Conservation (phyloP, 2,329 filamentous ascomycete genomes). For the Scedosporium dehoogii region DNA sequence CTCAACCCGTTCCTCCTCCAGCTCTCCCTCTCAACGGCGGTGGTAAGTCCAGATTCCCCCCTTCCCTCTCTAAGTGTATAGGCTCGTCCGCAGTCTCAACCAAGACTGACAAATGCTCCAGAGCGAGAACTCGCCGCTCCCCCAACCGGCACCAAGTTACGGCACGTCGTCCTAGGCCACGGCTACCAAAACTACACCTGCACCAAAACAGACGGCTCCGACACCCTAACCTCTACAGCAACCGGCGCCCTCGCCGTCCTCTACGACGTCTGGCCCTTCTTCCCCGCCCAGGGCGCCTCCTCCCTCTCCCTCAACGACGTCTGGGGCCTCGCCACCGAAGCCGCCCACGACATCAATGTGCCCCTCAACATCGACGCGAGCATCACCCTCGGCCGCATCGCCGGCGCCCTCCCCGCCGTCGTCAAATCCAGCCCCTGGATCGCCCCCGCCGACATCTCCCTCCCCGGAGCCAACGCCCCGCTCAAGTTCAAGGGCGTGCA, state of each 20-base stretch:
- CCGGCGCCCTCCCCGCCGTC: conserved; percentile 26
- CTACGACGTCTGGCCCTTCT: conserved; percentile 45
- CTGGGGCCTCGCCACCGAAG: conserved; percentile 30
- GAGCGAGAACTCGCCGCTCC: conserved; percentile 31
- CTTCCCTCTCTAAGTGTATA: not conserved
- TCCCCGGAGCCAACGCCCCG: conserved; percentile 19
- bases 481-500: conserved; percentile 50
- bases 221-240: conserved; percentile 24
- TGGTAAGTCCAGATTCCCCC: conserved; percentile 19
- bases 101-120: conserved; percentile 7
- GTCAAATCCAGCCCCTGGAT: conserved; percentile 36
- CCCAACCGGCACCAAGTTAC: conserved; percentile 28
- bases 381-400: conserved; percentile 15
- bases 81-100: not conserved
- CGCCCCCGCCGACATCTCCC: conserved; percentile 25
- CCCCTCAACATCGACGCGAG: conserved; percentile 36
- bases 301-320: conserved; percentile 25
- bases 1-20: conserved; percentile 6
- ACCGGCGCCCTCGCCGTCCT: conserved; percentile 49
- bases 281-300: conserved; percentile 29
- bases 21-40: conserved; percentile 28
- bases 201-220: conserved; percentile 15
- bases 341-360: conserved; percentile 29
- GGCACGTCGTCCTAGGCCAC: conserved; percentile 50
- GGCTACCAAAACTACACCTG: conserved; percentile 65